These are phyloP conservation scores for Scedosporium dehoogii DNA, from an alignment of 2,329 filamentous ascomycete species.

Conservation along the genomic window DNA sequence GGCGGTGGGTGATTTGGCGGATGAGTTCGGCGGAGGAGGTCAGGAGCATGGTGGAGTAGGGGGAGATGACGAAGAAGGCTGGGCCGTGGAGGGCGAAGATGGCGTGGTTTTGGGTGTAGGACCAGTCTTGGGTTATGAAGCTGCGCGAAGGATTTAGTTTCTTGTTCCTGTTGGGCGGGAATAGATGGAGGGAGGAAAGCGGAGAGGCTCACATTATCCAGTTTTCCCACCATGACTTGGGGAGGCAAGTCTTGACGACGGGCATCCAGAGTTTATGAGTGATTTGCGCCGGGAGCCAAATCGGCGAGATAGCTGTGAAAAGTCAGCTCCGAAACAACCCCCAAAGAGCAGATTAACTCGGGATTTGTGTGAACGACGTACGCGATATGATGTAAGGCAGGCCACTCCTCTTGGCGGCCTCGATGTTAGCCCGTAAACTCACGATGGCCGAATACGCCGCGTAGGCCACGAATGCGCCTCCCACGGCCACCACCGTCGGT, in stretches of 20 bases:
- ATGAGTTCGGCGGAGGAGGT: slow-evolving; percentile 57
- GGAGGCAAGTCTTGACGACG: slow-evolving; percentile 40
- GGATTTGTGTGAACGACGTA: slow-evolving; percentile 31
- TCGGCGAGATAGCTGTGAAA: slow-evolving; percentile 33
- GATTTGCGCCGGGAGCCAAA: slow-evolving; percentile 45
- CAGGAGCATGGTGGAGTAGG: slow-evolving; percentile 40
- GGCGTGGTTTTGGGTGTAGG: slow-evolving; percentile 43
- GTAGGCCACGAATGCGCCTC: slow-evolving; percentile 24
- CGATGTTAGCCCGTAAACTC: slow-evolving; percentile 34
- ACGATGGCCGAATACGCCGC: slow-evolving; percentile 19
- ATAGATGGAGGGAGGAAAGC: not conserved
- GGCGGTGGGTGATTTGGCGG: slow-evolving; percentile 52
- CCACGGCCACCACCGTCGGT: slow-evolving; percentile 10
- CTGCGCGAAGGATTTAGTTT: slow-evolving; percentile 19
- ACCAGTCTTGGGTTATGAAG: slow-evolving; percentile 49
- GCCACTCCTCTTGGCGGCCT: slow-evolving; percentile 38
- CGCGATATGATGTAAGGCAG: slow-evolving; percentile 43
- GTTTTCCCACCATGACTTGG: slow-evolving; percentile 41
- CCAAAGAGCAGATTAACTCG: slow-evolving; percentile 8
- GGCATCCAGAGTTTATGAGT: slow-evolving; percentile 44
- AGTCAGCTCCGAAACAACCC: not conserved
- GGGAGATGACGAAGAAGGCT: slow-evolving; percentile 54
- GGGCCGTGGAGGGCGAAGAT: slow-evolving; percentile 53
- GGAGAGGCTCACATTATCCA: slow-evolving; percentile 46
- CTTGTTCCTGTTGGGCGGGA: not conserved